A percentile compares a stretch with the other conserved stretches of the same genome.
phyloP scores from a whole-genome alignment of 2,329 filamentous ascomycete genomes.

The Cadophora gregata region DNA sequence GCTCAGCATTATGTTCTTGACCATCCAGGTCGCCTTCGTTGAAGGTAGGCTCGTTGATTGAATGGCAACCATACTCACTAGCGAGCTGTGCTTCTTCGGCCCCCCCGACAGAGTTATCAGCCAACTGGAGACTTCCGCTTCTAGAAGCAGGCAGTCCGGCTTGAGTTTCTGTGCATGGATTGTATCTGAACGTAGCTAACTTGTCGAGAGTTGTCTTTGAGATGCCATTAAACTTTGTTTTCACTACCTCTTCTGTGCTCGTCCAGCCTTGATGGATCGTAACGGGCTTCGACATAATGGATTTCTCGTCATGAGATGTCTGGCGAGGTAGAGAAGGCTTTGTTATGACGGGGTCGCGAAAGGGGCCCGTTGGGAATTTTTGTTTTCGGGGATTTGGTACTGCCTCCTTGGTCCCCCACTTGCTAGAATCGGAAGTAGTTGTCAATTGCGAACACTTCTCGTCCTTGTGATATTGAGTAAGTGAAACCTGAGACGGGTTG shows the following conservation, averaged over 20 bases:
- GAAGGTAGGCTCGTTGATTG: not conserved
- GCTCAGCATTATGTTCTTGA: not conserved
- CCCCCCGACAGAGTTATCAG: too few species aligned
- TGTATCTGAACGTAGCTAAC: slow-evolving; percentile 35
- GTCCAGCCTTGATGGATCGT: slow-evolving; percentile 36
- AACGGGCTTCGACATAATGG: slow-evolving; percentile 15
- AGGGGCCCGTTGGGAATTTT: slow-evolving; percentile 28
- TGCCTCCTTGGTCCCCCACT: slow-evolving; percentile 21
- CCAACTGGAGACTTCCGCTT: not conserved
- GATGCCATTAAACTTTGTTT: slow-evolving; percentile 26
- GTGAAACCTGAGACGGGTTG: not conserved
- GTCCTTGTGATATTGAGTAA: not conserved
- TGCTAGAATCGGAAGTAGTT: slow-evolving; percentile 28
- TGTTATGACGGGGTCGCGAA: slow-evolving; percentile 36
- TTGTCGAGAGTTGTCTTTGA: slow-evolving; percentile 40
- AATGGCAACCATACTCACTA: slow-evolving; percentile 5
- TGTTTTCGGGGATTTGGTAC: slow-evolving; percentile 11
- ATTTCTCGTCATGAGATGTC: slow-evolving; percentile 11
- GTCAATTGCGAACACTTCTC: slow-evolving; percentile 26
- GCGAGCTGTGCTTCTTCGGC: not conserved
- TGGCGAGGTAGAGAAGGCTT: slow-evolving; percentile 30
- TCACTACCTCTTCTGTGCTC: slow-evolving; percentile 40
- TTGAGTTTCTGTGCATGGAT: not conserved
- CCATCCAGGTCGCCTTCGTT: not conserved
- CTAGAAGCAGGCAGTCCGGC: not conserved